These are phyloP conservation scores for Schizopora paradoxa DNA, from an alignment of 1,284 basidiomycete genomes.

Conservation along the genomic window DNA sequence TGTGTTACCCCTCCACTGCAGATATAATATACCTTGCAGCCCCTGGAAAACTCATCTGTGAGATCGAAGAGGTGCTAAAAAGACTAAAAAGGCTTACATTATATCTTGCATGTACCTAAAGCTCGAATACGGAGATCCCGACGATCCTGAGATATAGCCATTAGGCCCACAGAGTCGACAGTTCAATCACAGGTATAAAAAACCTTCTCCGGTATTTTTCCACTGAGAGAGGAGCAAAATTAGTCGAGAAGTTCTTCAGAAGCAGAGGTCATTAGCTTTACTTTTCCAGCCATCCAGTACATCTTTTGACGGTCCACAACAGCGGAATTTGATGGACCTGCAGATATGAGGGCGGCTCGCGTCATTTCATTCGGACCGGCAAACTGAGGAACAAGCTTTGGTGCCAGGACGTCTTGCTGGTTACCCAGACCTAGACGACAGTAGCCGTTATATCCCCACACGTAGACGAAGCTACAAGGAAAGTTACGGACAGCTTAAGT, in stretches of 20 bases:
- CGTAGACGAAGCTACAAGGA: constrained; percentile 59
- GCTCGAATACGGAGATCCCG: constrained; percentile 75
- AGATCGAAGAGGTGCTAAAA: constrained; percentile 7
- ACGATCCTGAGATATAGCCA: constrained; percentile 47
- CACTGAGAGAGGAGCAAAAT: constrained; percentile 45
- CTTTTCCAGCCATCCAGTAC: constrained; percentile 83
- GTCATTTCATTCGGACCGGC: constrained; percentile 61
- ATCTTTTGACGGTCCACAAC: constrained; percentile 81
- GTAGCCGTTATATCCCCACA: constrained; percentile 85
- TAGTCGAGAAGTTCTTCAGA: not conserved
- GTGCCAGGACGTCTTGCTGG: constrained; percentile 75
- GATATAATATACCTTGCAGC: constrained; percentile 63
- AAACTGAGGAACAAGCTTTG: constrained; percentile 79
- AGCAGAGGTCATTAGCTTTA: constrained; percentile 22
- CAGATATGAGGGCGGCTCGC: constrained; percentile 63
- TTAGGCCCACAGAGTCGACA: not conserved
- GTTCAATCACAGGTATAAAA: constrained; percentile 19
- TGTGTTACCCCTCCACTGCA: constrained; percentile 88
- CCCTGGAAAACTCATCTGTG: constrained; percentile 38
- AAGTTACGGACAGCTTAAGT: not conserved
- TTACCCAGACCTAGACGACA: constrained; percentile 79
- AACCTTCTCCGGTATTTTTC: constrained; percentile 90
- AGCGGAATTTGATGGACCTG: constrained; percentile 79
- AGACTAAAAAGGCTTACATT: constrained; percentile 40
- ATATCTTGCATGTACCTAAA: constrained; percentile 81